Percentiles rank a stretch among this genome's conserved stretches.
Conservation (phyloP, 164 flowering plant genomes). For the Cinnamomum micranthum region DNA sequence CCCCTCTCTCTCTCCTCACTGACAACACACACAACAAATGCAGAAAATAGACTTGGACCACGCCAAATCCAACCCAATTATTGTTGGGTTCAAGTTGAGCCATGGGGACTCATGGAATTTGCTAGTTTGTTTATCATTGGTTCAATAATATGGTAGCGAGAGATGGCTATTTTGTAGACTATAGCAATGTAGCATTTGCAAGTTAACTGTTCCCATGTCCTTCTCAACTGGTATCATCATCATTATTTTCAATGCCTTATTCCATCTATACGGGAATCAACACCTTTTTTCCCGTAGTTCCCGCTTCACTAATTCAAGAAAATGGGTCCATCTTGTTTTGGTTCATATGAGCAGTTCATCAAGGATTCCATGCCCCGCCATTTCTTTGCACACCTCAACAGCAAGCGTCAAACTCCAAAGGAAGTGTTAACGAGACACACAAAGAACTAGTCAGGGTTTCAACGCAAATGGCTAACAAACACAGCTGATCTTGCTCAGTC, state of each 20-base stretch:
- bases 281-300: not conserved
- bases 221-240: no score
- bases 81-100: not conserved
- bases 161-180: not conserved
- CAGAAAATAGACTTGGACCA: no score
- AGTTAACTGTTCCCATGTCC: not conserved
- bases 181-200: not conserved
- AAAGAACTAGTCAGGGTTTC: slow-evolving; percentile 8
- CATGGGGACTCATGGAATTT: not conserved
- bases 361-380: slow-evolving; percentile 17
- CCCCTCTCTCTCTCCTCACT: no score
- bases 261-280: not conserved
- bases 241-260: no score
- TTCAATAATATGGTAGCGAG: not conserved
- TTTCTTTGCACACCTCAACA: slow-evolving; percentile 10
- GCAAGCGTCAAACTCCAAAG: slow-evolving; percentile 15
- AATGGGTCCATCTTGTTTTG: not conserved
- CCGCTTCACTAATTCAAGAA: not conserved
- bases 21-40: no score
- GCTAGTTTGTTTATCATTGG: not conserved
- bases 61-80: no score
- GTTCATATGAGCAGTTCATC: slow-evolving; percentile 14
- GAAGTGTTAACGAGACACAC: slow-evolving; percentile 24
- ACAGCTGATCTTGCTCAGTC: slow-evolving; percentile 25
- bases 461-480: slow-evolving; percentile 21